These are phyloP conservation scores for Suillus spraguei DNA, from an alignment of 768 basidiomycete genomes.

Conservation along the genomic window DNA sequence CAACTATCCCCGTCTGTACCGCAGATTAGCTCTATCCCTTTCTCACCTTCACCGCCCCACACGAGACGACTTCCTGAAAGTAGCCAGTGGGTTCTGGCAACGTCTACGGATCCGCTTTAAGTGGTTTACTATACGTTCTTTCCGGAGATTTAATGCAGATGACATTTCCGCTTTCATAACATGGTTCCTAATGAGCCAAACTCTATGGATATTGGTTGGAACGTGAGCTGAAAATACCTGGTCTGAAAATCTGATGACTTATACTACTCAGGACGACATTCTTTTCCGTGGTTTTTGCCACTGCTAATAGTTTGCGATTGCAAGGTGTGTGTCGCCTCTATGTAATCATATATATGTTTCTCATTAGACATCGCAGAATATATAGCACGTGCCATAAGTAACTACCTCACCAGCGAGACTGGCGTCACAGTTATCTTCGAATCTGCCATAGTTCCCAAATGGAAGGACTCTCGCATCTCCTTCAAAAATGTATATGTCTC, in stretches of 20 bases:
- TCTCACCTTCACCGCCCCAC: slow-evolving; percentile 82
- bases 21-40: slow-evolving; percentile 73
- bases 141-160: slow-evolving; percentile 93
- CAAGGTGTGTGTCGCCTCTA: slow-evolving; percentile 57
- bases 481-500: slow-evolving; percentile 98
- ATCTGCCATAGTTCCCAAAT: slow-evolving; percentile 96
- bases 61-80: slow-evolving; percentile 84
- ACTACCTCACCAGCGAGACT: slow-evolving; percentile 91
- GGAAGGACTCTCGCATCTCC: slow-evolving; percentile 93
- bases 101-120: slow-evolving; percentile 90
- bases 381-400: slow-evolving; percentile 85
- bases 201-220: slow-evolving; percentile 93
- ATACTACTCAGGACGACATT: slow-evolving; percentile 76
- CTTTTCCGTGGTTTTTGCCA: slow-evolving; percentile 90
- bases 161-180: slow-evolving; percentile 96
- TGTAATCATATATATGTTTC: neutral
- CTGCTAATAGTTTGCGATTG: slow-evolving; percentile 81
- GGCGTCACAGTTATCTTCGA: slow-evolving; percentile 96
- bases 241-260: slow-evolving; percentile 3
- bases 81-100: slow-evolving; percentile 90
- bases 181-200: slow-evolving; percentile 95
- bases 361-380: slow-evolving; percentile 52
- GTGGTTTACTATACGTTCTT: slow-evolving; percentile 96
- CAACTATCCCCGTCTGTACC: slow-evolving; percentile 81
- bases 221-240: slow-evolving; percentile 36